A percentile compares a stretch with the other conserved stretches of the same genome.
phyloP scores from a whole-genome alignment of 2,329 filamentous ascomycete genomes.

The Trichoderma semiorbis region DNA sequence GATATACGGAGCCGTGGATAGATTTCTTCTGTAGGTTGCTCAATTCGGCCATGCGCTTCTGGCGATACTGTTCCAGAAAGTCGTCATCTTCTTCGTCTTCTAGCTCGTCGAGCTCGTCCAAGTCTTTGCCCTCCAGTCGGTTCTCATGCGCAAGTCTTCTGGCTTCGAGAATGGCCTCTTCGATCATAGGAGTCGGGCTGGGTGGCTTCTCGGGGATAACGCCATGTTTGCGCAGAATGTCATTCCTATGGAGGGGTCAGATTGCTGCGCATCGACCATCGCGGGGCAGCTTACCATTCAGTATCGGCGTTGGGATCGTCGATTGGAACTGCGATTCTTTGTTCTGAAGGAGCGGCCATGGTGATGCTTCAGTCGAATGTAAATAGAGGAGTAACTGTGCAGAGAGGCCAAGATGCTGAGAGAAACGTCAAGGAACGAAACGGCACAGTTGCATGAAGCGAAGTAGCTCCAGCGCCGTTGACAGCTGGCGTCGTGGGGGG shows the following conservation, averaged over 20 bases:
- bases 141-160: slow-evolving; percentile 85
- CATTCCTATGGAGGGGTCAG: slow-evolving; percentile 66
- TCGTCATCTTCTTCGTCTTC: slow-evolving; percentile 94
- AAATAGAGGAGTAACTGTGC: not conserved
- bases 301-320: slow-evolving; percentile 96
- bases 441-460: not conserved
- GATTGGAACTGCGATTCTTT: slow-evolving; percentile 75
- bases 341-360: slow-evolving; percentile 62
- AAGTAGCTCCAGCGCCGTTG: slow-evolving; percentile 1
- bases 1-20: slow-evolving; percentile 86
- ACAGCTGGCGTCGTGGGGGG: not conserved
- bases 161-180: slow-evolving; percentile 87
- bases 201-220: slow-evolving; percentile 97
- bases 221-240: slow-evolving; percentile 94
- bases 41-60: slow-evolving; percentile 84
- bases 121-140: slow-evolving; percentile 85
- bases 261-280: slow-evolving; percentile 17
- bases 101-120: slow-evolving; percentile 88
- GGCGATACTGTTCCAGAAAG: slow-evolving; percentile 82
- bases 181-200: slow-evolving; percentile 91
- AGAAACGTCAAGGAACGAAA: not conserved
- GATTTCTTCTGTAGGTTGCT: slow-evolving; percentile 70
- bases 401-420: not conserved
- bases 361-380: not conserved
- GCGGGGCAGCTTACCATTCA: slow-evolving; percentile 68